A percentile compares a stretch with the other conserved stretches of the same genome.
phyloP scores from a whole-genome alignment of 176 grass and related monocot species.

The Olyra latifolia region DNA sequence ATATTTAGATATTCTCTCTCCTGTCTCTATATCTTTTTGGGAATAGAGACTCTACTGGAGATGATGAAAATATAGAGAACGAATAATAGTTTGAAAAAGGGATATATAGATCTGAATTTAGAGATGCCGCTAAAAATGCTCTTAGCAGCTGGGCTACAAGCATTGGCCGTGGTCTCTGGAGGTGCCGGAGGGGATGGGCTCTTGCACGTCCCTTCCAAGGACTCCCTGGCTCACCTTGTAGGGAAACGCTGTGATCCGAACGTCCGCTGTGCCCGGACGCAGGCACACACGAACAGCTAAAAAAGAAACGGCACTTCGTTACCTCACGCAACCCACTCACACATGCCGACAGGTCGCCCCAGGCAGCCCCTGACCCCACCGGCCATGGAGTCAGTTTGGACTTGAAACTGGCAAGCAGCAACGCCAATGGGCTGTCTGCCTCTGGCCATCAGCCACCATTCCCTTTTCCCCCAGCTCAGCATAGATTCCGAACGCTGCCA shows the following conservation, averaged over 20 bases:
- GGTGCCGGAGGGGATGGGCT: too few relatives aligned
- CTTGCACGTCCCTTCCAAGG: neutral
- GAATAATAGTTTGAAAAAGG: too few relatives aligned
- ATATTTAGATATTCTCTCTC: too few relatives aligned
- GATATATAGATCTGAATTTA: too few relatives aligned
- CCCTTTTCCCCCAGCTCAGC: slow-evolving; percentile 42
- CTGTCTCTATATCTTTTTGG: too few relatives aligned
- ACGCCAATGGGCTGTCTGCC: slow-evolving; percentile 24
- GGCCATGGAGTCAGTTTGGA: accelerated
- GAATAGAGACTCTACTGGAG: too few relatives aligned
- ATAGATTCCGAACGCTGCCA: slow-evolving; percentile 44
- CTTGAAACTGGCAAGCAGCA: neutral
- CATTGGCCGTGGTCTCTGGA: neutral
- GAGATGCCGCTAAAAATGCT: too few relatives aligned
- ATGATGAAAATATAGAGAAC: too few relatives aligned
- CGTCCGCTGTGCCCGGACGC: neutral
- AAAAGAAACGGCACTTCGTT: neutral
- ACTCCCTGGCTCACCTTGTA: neutral
- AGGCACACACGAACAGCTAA: too few relatives aligned
- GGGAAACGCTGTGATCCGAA: neutral
- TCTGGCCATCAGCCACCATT: too few relatives aligned
- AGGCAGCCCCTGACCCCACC: accelerated
- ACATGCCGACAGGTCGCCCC: neutral
- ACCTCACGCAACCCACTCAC: accelerated
- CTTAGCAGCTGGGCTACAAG: neutral